Evolutionary conservation across 495 filamentous ascomycete species (phyloP).

Genomic region (Aspergillus coremiiformis): DNA sequence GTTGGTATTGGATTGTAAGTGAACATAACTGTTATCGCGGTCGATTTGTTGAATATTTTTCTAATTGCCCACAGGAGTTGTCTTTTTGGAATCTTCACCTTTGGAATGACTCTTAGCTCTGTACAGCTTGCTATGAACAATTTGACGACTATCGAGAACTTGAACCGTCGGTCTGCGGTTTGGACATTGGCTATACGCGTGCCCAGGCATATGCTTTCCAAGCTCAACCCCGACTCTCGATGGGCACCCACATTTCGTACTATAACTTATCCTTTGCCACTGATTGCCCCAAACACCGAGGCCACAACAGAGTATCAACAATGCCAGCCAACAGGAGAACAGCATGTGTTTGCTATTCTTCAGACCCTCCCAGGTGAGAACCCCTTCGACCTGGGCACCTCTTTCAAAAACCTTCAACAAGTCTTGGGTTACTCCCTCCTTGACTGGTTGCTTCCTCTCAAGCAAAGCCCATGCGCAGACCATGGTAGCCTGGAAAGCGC

Average conservation of each 20-base stretch:
- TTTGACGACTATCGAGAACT: constrained; percentile 73
- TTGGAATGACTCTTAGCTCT: constrained; percentile 64
- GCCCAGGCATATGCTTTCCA: constrained; percentile 41
- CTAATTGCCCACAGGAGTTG: constrained; percentile 35
- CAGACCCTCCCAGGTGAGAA: constrained; percentile 67
- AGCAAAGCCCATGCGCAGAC: constrained; percentile 53
- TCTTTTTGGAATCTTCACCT: constrained; percentile 70
- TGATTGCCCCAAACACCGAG: constrained; percentile 9
- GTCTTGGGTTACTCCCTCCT: constrained; percentile 62
- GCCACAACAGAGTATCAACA: constrained; percentile 3
- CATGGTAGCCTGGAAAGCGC: constrained; percentile 40
- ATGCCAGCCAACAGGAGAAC: constrained; percentile 15
- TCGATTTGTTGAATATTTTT: neutral
- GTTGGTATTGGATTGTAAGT: constrained; percentile 51
- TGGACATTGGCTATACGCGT: constrained; percentile 74
- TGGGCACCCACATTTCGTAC: constrained; percentile 42
- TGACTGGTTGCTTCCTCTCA: constrained; percentile 71
- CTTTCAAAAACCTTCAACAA: constrained; percentile 59
- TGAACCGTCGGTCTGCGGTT: constrained; percentile 52
- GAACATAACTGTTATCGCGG: neutral
- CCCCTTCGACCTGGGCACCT: constrained; percentile 62
- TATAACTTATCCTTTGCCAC: constrained; percentile 37
- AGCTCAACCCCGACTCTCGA: constrained; percentile 24
- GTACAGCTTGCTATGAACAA: constrained; percentile 62
- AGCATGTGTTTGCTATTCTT: constrained; percentile 68